These are phyloP conservation scores for Kickxella alabastrina DNA, from an alignment of 192 early-diverging fungal genomes.

Conservation along the genomic window DNA sequence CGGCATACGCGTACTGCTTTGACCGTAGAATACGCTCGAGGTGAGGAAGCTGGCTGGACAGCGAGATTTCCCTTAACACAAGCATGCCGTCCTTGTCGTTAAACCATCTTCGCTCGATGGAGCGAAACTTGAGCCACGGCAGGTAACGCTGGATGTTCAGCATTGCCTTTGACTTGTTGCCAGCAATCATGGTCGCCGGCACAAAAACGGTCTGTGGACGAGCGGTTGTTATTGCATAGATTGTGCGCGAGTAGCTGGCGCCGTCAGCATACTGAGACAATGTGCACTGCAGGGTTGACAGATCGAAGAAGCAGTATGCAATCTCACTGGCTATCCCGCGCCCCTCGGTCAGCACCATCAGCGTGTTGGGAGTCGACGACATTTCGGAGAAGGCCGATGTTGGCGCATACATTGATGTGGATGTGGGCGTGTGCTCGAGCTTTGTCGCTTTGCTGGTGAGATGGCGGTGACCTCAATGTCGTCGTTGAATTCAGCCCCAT, in stretches of 20 bases:
- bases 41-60: conserved; percentile 14
- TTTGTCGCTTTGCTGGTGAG: conserved; percentile 10
- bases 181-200: conserved; percentile 30
- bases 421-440: conserved; percentile 1
- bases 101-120: conserved; percentile 28
- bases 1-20: conserved; percentile 48
- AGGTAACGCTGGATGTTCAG: conserved; percentile 39
- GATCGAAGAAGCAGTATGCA: conserved; percentile 37
- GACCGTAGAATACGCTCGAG: conserved; percentile 17
- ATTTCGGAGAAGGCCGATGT: conserved; percentile 38
- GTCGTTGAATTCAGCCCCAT: no score
- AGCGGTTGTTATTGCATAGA: conserved; percentile 30
- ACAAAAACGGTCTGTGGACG: conserved; percentile 37
- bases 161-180: conserved; percentile 48
- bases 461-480: no score
- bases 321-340: conserved; percentile 43
- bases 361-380: conserved; percentile 8
- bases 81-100: conserved; percentile 25
- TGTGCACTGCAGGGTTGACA: conserved; percentile 26
- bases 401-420: conserved; percentile 12
- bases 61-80: conserved; percentile 12
- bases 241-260: conserved; percentile 43
- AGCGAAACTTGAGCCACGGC: conserved; percentile 28
- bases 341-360: conserved; percentile 44
- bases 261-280: conserved; percentile 44